These are phyloP conservation scores for Sporothrix pallida DNA, from an alignment of 2,329 filamentous ascomycete genomes.

Conservation along the genomic window DNA sequence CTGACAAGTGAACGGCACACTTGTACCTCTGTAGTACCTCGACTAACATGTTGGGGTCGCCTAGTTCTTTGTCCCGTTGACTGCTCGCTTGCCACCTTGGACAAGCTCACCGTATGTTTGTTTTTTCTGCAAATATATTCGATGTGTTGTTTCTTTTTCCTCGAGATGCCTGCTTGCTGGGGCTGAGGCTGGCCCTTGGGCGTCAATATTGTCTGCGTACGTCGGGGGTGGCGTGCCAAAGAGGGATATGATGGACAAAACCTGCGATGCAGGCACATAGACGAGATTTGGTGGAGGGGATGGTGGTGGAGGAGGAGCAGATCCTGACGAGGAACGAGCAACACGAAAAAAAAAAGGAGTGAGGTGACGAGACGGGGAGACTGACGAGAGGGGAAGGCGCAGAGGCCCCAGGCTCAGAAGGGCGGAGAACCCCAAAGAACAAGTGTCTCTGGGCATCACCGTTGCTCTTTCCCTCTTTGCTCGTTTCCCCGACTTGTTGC, in stretches of 20 bases:
- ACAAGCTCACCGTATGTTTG: constrained; percentile 16
- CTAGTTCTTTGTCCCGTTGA: background rate
- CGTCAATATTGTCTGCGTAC: constrained; percentile 7
- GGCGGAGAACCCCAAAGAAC: constrained; percentile 1
- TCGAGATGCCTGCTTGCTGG: background rate
- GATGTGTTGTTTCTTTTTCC: constrained; percentile 17
- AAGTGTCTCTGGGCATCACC: constrained; percentile 10
- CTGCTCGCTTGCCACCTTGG: background rate
- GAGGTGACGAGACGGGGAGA: background rate
- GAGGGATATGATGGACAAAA: constrained; percentile 13
- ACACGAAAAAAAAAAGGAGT: background rate
- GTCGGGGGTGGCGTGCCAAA: constrained; percentile 18
- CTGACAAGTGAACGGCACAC: too few relatives aligned
- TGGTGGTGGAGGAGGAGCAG: background rate
- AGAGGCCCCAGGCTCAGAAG: background rate
- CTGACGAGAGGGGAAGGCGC: background rate
- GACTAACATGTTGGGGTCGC: background rate
- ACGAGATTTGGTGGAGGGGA: background rate
- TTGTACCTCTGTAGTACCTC: background rate
- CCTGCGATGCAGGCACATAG: background rate
- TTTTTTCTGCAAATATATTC: background rate
- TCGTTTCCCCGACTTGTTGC: background rate
- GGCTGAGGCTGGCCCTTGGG: constrained; percentile 11
- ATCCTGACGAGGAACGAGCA: background rate
- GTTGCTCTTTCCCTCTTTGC: background rate